Evolutionary conservation across 1,139 yeast genomes (phyloP).

Genomic region (Candida tropicalis): DNA sequence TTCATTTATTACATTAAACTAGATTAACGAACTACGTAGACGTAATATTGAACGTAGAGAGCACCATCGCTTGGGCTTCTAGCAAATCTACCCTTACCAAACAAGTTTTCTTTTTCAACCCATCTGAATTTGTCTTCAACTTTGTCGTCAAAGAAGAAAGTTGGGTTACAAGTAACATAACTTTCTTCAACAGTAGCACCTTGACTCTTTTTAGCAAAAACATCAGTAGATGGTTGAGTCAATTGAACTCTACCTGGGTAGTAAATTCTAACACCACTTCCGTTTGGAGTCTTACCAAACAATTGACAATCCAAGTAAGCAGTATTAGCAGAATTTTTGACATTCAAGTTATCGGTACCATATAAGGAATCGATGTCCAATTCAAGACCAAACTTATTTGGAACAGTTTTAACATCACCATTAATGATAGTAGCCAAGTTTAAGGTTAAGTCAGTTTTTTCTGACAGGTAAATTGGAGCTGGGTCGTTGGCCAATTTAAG

Average conservation of each 20-base stretch:
- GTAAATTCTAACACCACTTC: slow-evolving; percentile 39
- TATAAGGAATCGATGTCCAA: slow-evolving; percentile 26
- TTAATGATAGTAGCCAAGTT: slow-evolving; percentile 25
- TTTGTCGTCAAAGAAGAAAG: slow-evolving; percentile 38
- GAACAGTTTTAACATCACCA: slow-evolving; percentile 33
- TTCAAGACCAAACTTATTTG: slow-evolving; percentile 32
- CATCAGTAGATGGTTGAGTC: slow-evolving; percentile 34
- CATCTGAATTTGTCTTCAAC: slow-evolving; percentile 48
- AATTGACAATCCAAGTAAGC: slow-evolving; percentile 52
- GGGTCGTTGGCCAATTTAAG: slow-evolving; percentile 24
- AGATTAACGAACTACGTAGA: slow-evolving; percentile 32
- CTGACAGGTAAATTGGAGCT: slow-evolving; percentile 19
- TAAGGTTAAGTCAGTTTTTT: slow-evolving; percentile 20
- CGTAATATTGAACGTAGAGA: slow-evolving; percentile 53
- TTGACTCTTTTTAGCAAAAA: slow-evolving; percentile 30
- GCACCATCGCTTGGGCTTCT: slow-evolving; percentile 45
- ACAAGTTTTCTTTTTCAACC: slow-evolving; percentile 45
- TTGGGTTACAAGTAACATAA: slow-evolving; percentile 50
- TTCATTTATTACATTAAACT: background rate
- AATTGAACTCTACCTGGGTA: slow-evolving; percentile 51
- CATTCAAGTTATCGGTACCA: slow-evolving; percentile 53
- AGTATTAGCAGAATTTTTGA: slow-evolving; percentile 28
- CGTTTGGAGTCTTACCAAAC: slow-evolving; percentile 43
- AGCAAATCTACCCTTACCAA: slow-evolving; percentile 58
- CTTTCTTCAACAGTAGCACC: slow-evolving; percentile 44